Evolutionary conservation across 1,284 basidiomycete species (phyloP).

Genomic region (Boletellus deceptivus): DNA sequence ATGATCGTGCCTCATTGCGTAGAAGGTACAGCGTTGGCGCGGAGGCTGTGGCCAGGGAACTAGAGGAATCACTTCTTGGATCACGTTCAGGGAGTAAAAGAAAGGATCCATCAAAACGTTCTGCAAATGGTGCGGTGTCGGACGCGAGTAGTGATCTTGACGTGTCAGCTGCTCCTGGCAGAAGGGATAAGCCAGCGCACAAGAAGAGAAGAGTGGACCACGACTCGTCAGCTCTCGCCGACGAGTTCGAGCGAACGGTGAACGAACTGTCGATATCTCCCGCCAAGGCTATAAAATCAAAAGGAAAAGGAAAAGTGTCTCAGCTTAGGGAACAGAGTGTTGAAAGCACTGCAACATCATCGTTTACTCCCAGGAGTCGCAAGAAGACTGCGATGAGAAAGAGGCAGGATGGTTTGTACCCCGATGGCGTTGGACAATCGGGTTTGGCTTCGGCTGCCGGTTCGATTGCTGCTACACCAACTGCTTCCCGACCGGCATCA

Average conservation of each 20-base stretch:
- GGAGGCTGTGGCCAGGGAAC: conserved; percentile 42
- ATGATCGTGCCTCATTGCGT: conserved; percentile 27
- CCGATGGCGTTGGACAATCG: conserved; percentile 47
- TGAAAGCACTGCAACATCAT: conserved; percentile 38
- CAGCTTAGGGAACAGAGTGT: conserved; percentile 43
- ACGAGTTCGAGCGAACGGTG: conserved; percentile 42
- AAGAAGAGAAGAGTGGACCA: conserved; percentile 54
- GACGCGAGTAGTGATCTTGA: conserved; percentile 56
- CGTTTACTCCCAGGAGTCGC: conserved; percentile 38
- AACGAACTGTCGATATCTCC: conserved; percentile 29
- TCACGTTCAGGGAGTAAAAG: conserved; percentile 35
- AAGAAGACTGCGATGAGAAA: conserved; percentile 42
- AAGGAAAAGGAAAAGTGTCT: conserved; percentile 43
- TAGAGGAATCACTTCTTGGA: conserved; percentile 43
- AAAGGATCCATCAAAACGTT: conserved; percentile 45
- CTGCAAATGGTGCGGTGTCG: conserved; percentile 45
- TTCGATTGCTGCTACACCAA: conserved; percentile 56
- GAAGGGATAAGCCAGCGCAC: conserved; percentile 35
- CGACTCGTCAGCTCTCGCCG: conserved; percentile 36
- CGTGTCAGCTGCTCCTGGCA: conserved; percentile 26
- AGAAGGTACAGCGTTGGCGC: conserved; percentile 28
- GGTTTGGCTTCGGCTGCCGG: conserved; percentile 53
- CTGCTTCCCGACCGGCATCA: conserved; percentile 57
- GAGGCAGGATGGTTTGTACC: conserved; percentile 45
- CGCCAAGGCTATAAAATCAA: conserved; percentile 25